Percentiles rank a stretch among this genome's conserved stretches.
phyloP scores from a whole-genome alignment of 768 basidiomycete genomes.

The Lactarius quietus region DNA sequence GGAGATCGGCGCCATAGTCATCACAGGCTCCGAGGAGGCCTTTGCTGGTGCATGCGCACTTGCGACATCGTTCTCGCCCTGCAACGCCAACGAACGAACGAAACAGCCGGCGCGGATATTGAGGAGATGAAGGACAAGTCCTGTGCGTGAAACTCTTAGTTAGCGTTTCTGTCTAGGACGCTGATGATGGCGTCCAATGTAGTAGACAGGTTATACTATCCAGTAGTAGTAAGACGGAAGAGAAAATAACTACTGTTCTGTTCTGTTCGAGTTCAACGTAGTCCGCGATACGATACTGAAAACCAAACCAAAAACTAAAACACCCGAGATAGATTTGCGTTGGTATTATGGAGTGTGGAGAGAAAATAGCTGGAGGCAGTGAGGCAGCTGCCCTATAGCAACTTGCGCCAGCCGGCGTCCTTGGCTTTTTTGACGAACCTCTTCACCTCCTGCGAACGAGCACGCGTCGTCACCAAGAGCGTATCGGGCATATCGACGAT shows the following conservation, averaged over 20 bases:
- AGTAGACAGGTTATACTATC: too few relatives aligned
- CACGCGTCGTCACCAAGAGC: slow-evolving; percentile 81
- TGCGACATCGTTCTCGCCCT: too few relatives aligned
- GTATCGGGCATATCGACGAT: slow-evolving; percentile 93
- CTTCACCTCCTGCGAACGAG: slow-evolving; percentile 87
- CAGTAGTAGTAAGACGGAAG: background rate
- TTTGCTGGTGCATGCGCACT: too few relatives aligned
- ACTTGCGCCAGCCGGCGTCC: slow-evolving; percentile 69
- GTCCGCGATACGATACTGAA: background rate
- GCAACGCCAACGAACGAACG: too few relatives aligned
- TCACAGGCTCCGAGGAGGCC: too few relatives aligned
- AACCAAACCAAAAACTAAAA: background rate
- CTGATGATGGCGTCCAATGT: too few relatives aligned
- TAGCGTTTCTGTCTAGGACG: too few relatives aligned
- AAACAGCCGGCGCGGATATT: too few relatives aligned
- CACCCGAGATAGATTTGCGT: background rate
- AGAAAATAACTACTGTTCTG: slow-evolving; percentile 1
- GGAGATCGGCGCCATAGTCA: too few relatives aligned
- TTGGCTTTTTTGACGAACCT: slow-evolving; percentile 77
- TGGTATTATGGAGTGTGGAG: too few relatives aligned
- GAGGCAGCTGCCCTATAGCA: slow-evolving; percentile 43
- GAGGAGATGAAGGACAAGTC: background rate
- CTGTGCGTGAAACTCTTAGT: too few relatives aligned
- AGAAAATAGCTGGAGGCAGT: background rate
- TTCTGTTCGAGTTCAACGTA: slow-evolving; percentile 11